Conservation (phyloP, 345 rosid genomes). For the Xanthoceras sorbifolium region DNA sequence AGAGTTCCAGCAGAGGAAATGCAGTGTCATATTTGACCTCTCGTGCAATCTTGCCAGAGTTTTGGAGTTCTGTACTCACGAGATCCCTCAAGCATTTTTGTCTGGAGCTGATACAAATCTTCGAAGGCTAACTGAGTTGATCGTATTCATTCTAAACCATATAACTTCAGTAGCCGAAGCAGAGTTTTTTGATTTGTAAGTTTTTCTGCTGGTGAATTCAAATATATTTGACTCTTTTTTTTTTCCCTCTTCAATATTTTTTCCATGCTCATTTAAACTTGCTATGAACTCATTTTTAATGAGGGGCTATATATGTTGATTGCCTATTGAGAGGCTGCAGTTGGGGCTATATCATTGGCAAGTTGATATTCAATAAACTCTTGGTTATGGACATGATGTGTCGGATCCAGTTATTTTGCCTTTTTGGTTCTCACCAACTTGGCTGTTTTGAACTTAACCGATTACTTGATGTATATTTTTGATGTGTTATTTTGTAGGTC, state of each 20-base stretch:
- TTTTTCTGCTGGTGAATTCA: conserved; percentile 10
- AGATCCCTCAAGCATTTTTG: conserved; percentile 84
- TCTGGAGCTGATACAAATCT: conserved; percentile 83
- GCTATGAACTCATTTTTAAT: background rate
- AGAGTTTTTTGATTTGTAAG: conserved; percentile 93
- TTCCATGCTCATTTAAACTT: background rate
- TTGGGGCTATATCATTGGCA: background rate
- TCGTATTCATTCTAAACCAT: conserved; percentile 80
- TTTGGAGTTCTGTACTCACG: conserved; percentile 86
- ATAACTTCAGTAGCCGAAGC: conserved; percentile 81
- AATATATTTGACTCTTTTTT: background rate
- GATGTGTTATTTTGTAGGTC: conserved; percentile 49
- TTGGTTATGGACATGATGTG: background rate
- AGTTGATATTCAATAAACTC: background rate
- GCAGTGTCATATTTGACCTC: conserved; percentile 85
- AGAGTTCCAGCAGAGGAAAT: conserved; percentile 90
- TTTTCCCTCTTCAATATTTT: background rate
- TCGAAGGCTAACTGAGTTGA: conserved; percentile 82
- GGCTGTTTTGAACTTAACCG: background rate
- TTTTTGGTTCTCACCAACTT: background rate
- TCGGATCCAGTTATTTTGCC: background rate
- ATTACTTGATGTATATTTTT: background rate
- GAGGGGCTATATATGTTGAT: background rate
- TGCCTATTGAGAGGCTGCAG: conserved; percentile 13
- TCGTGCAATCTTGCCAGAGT: conserved; percentile 91